Percentiles rank a stretch among this genome's conserved stretches.
phyloP scores from a whole-genome alignment of 306 rosid genomes.

The Trichosanthes cucumerina region DNA sequence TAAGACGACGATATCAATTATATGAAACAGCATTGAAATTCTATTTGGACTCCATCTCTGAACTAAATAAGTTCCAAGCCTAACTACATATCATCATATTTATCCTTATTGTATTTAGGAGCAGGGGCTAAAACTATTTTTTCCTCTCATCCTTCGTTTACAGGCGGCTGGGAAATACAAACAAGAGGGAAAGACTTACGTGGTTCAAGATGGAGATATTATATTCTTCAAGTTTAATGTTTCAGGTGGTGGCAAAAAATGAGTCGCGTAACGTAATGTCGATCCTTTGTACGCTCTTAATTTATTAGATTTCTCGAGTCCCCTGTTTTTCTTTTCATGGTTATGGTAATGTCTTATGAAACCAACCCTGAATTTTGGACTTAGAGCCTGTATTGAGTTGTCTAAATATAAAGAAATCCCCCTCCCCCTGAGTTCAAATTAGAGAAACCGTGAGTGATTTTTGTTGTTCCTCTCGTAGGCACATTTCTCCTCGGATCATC shows the following conservation, averaged over 20 bases:
- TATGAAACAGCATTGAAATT: too few species aligned
- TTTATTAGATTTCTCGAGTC: neutral
- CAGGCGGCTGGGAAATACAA: conserved; percentile 42
- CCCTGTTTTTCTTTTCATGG: neutral
- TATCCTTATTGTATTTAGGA: neutral
- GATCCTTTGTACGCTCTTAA: neutral
- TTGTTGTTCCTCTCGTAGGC: neutral
- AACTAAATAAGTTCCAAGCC: neutral
- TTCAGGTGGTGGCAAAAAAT: conserved; percentile 97
- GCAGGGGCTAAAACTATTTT: neutral
- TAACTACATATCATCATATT: neutral
- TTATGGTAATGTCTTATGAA: neutral
- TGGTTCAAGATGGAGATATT: conserved; percentile 87
- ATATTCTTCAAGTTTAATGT: conserved; percentile 93
- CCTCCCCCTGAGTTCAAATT: neutral
- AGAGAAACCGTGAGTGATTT: neutral
- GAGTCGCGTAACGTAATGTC: conserved; percentile 11
- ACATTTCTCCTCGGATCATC: neutral
- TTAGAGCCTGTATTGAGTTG: neutral
- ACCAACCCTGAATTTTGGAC: conserved; percentile 3
- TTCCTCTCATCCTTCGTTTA: neutral
- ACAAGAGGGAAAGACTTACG: conserved; percentile 91
- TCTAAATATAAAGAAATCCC: neutral
- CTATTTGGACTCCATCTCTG: neutral
- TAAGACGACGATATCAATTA: too few species aligned